These are phyloP conservation scores for Ogataea naganishii DNA, from an alignment of 805 yeast species.

Conservation along the genomic window DNA sequence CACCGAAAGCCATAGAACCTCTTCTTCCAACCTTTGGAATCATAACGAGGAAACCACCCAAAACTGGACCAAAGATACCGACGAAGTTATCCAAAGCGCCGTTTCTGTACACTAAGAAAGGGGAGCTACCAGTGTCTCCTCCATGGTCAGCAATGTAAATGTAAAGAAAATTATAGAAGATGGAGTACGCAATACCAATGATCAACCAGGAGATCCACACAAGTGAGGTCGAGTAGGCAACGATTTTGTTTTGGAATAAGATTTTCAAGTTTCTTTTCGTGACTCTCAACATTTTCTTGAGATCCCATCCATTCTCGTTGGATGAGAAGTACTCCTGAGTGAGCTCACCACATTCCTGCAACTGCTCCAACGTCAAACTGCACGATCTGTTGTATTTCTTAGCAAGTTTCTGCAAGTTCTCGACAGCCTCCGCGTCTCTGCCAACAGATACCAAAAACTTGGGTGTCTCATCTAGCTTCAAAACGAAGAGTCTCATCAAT, in stretches of 20 bases:
- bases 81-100: constrained; percentile 36
- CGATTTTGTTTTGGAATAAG: constrained; percentile 36
- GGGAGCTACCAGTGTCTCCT: constrained; percentile 31
- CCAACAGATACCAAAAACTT: constrained; percentile 45
- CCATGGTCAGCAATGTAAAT: constrained; percentile 43
- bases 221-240: constrained; percentile 37
- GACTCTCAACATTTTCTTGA: constrained; percentile 18
- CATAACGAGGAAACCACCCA: constrained; percentile 33
- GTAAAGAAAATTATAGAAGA: constrained; percentile 47
- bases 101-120: constrained; percentile 36
- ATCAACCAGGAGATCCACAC: constrained; percentile 45
- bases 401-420: constrained; percentile 35
- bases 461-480: constrained; percentile 46
- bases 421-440: constrained; percentile 39
- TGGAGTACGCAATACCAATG: constrained; percentile 50
- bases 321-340: constrained; percentile 14
- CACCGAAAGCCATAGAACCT: constrained; percentile 46
- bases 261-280: constrained; percentile 31
- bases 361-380: constrained; percentile 36
- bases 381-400: constrained; percentile 31
- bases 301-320: constrained; percentile 16
- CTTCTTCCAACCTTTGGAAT: constrained; percentile 40
- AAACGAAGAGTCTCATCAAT: constrained; percentile 35
- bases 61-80: constrained; percentile 45
- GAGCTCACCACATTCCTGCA: constrained; percentile 35